phyloP scores from a whole-genome alignment of 1,139 yeast genomes.

The Hemisphaericaspora subhashii region DNA sequence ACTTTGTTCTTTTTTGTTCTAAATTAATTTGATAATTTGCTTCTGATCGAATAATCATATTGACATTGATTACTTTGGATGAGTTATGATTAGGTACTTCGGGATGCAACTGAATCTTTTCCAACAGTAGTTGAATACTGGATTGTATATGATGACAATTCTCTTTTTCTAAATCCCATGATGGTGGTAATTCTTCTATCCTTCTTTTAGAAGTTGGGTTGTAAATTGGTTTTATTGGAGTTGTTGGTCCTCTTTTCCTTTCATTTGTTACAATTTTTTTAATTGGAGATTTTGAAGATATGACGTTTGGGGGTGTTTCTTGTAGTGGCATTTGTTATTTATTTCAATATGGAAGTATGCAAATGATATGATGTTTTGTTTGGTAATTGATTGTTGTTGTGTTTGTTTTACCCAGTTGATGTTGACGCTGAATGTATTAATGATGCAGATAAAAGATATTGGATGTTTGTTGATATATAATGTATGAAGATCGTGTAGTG shows the following conservation, averaged over 20 bases:
- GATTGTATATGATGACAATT: too few relatives aligned
- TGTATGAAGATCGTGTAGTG: too few relatives aligned
- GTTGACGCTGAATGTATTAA: too few relatives aligned
- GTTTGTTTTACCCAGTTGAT: too few relatives aligned
- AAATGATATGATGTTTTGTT: too few relatives aligned
- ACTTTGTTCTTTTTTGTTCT: slow-evolving; percentile 13
- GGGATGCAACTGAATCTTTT: too few relatives aligned
- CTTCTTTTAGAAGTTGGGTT: slow-evolving; percentile 1
- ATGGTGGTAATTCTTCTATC: slow-evolving; percentile 2
- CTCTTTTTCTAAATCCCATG: not conserved
- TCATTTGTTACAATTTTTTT: slow-evolving; percentile 1
- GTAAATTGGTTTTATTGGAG: slow-evolving; percentile 16
- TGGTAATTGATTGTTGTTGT: too few relatives aligned
- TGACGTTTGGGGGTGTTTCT: slow-evolving; percentile 9
- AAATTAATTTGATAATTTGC: slow-evolving; percentile 19
- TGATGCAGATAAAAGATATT: too few relatives aligned
- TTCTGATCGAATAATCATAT: slow-evolving; percentile 7
- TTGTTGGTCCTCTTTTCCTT: slow-evolving; percentile 21
- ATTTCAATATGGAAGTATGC: not conserved
- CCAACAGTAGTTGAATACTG: too few relatives aligned
- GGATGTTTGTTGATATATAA: too few relatives aligned
- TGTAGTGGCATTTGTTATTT: slow-evolving; percentile 9
- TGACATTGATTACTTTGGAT: not conserved
- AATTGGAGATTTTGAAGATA: slow-evolving; percentile 3
- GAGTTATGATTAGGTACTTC: too few relatives aligned